Evolutionary conservation across 352 stramenopile species (phyloP), one percentile per base, ranked within the genome.

Genomic region (Phytophthora sojae): DNA sequence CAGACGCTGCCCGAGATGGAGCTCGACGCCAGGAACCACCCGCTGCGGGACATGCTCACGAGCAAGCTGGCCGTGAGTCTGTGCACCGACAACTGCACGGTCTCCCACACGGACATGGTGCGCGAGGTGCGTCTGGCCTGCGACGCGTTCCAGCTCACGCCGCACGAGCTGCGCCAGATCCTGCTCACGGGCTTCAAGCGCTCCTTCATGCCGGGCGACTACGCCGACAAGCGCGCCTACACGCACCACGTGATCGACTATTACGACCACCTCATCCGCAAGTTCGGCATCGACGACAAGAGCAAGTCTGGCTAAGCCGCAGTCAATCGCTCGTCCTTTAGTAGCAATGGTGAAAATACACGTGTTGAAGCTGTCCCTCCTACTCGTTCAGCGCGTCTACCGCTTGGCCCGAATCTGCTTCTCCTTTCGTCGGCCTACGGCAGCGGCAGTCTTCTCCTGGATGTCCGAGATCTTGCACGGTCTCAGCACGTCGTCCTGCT

Each of bases 41-140:
- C 90, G 35, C 76, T 95, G 47, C 83, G 83, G 8, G 69, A 89
- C 23, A 97, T 97, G 90, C 82, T 97, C 49, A 79, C 89, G 57
- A 88, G 92, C 66, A 91, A 92, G 61, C 71, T 97, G 51, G 86
- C 89, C 0, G 89, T 96, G 30, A 88, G 74, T 49, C 77, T 97
- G 15, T 97, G 85, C 66, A 97, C 91, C 11, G 91, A 97, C 78
- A 97, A 97, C 67, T 92, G 85, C 69, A 93, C 89, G 5, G 90
- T 97, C 1, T 95, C 85, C 47, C 83, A 96, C 67, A 97, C 91
- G 35, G 80, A 93, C 73, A 94, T 96, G 77, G 76, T 95, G 39
- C 78, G 75, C 45, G 91, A 97, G 61, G 80, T 97, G 66, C 88
- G 82, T 14, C 77, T 96, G 39, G 89, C 90, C 8, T 89, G 85